phyloP scores from a whole-genome alignment of 2,329 filamentous ascomycete genomes.

The Colletotrichum lupini region DNA sequence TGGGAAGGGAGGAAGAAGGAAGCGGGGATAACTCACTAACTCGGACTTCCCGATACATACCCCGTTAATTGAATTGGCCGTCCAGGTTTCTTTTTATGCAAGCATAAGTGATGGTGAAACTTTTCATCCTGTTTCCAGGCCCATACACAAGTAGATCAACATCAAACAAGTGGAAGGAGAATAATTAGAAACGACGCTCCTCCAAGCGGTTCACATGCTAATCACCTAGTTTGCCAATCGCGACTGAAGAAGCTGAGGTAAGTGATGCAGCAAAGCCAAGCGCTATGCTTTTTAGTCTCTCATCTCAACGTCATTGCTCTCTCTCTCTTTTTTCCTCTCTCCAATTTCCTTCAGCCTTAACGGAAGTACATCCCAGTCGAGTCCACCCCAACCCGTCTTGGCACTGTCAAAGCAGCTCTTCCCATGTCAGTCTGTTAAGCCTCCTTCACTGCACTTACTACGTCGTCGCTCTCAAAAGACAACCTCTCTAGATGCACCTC shows the following conservation, averaged over 20 bases:
- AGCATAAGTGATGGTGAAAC: neutral
- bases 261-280: neutral
- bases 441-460: neutral
- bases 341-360: conserved; percentile 12
- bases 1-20: neutral
- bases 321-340: too few relatives aligned
- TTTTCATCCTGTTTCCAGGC: neutral
- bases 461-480: neutral
- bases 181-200: neutral
- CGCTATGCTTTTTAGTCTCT: conserved; percentile 23
- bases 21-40: neutral
- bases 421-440: neutral
- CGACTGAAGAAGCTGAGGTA: conserved; percentile 1
- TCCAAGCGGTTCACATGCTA: conserved; percentile 8
- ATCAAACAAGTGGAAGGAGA: neutral
- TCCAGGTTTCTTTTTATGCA: neutral
- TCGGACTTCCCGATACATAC: neutral
- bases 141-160: neutral
- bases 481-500: neutral
- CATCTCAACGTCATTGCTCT: conserved; percentile 34
- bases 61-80: neutral
- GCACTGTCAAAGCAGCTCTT: neutral
- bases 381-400: neutral
- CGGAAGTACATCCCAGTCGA: neutral
- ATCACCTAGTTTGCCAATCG: neutral